phyloP scores from a whole-genome alignment of 768 basidiomycete species.

The Multifurca ochricompacta region DNA sequence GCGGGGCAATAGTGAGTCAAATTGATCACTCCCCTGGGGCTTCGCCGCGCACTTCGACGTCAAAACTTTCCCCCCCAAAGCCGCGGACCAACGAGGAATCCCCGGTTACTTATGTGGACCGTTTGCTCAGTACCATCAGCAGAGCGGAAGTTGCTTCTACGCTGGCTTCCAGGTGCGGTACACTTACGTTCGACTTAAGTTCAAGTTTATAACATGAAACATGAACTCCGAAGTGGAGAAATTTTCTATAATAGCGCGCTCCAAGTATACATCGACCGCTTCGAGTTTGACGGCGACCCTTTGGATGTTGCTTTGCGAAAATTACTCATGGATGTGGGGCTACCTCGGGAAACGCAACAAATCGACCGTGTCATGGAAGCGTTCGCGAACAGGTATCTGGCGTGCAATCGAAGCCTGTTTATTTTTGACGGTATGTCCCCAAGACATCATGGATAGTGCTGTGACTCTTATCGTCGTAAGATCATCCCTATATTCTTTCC shows the following conservation, averaged over 20 bases:
- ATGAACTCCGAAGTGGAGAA: conserved; percentile 48
- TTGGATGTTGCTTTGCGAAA: conserved; percentile 88
- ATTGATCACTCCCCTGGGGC: conserved; percentile 25
- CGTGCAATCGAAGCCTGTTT: conserved; percentile 79
- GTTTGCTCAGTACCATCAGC: conserved; percentile 56
- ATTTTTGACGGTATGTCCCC: conserved; percentile 54
- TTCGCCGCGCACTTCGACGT: conserved; percentile 40
- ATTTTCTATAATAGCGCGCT: conserved; percentile 63
- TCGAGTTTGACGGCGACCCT: conserved; percentile 72
- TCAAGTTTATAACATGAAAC: conserved; percentile 3
- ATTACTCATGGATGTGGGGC: conserved; percentile 82
- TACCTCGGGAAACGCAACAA: conserved; percentile 96
- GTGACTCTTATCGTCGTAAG: conserved; percentile 33
- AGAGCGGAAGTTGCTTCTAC: conserved; percentile 76
- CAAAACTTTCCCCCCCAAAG: conserved; percentile 41
- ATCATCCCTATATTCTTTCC: conserved; percentile 91
- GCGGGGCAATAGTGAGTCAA: conserved; percentile 18
- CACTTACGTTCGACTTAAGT: background rate
- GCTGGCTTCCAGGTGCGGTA: conserved; percentile 67
- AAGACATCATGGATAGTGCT: background rate
- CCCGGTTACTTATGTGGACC: conserved; percentile 57
- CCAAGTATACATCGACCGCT: conserved; percentile 60
- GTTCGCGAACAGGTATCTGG: conserved; percentile 77
- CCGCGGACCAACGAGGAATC: conserved; percentile 54
- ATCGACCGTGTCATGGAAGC: conserved; percentile 97